Evolutionary conservation across 257 asterid genomes (phyloP), one percentile per base, ranked within the genome.

Genomic region (Ilex asprella): DNA sequence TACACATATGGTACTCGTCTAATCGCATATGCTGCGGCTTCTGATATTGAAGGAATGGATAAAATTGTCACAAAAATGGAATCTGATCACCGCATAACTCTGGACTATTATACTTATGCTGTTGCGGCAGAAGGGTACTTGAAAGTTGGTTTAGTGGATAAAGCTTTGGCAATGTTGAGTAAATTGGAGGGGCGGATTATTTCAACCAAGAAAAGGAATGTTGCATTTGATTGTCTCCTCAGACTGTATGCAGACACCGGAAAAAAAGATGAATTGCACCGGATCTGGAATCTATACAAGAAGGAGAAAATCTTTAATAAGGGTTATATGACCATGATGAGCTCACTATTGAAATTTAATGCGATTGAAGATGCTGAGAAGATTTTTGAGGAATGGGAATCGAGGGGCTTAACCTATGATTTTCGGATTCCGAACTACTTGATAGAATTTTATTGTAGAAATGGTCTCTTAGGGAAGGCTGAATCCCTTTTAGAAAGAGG

Each of bases 311-410:
- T 79, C 43, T 46, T 55, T 46, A 88, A 79, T 59, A 86, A 68
- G 78, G 81, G 72, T 27, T 86, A 82, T 69, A 62, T 72, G 12
- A 66, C 78, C 79, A 82, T 86, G 93, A 71, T 84, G 84, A 77
- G 80, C 5, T 60, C 83, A 1, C 51, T 88, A 27, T 60, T 65
- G 77, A 82, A 69, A 69, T 73, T 82, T 35, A 73, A 72, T 30
- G 95, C 84, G 63, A 39, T 79, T 52, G 78, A 75, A 70, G 87
- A 78, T 39, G 63, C 64, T 54, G 86, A 84, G 78, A 78, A 73
- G 70, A 67, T 89, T 46, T 67, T 77, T 50, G 75, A 70, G 63
- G 89, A 89, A 66, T 86, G 96, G 95, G 87, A 80, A 70, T 67
- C 68, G 13, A 64, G 72, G 62, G 79, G 79, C 10, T 59, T 59